Evolutionary conservation across 768 basidiomycete genomes (phyloP), one percentile per base, ranked within the genome.

Genomic region (Leucogyrophana mollusca): DNA sequence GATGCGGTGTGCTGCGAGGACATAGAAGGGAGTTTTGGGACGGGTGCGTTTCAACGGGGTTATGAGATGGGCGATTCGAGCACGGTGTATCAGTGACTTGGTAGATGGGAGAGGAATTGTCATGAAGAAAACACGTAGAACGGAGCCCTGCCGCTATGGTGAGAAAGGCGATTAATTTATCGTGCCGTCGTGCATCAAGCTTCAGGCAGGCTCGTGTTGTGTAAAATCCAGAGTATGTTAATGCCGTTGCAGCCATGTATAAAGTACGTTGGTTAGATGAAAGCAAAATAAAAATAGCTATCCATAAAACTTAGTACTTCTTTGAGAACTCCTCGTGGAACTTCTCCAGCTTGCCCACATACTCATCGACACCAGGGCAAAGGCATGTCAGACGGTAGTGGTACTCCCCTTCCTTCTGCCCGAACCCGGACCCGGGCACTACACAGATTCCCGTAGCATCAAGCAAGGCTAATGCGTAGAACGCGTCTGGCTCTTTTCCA

Each of bases 371-470:
- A 33, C 91, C 92, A 2, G 93, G 94, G 58, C 94, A 96, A 54
- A 98, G 70, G 57, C 95, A 96, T 7, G 96, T 99, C 63, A 97
- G 69, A 27, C 95, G 73, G 62, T 96, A 87, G 68, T 99, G 95
- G 68, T 83, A 85, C 59, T 94, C 87, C 20, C 88, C 92, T 40
- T 87, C 83, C 67, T 78, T 86, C 72, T 97, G 94, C 4, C 94
- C 94, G 63, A 99, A 99, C 1, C 95, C 95, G 39, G 83, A 85
- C 0, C 95, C 95, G 4, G 94, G 90, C 4, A 97, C 90, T 17
- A 90, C 89, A 58, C 94, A 96, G 52, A 98, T 96, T 4, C 93
- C 93, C 0, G 92, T 94, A 64, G 78, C 77, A 51, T 95, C 91
- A 42, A 99, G 75, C 41, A 99, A 64, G 54, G 76, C 79, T 30